Base-by-base conservation (phyloP, 129 eudicot genomes). In the Artemisia annua region DNA sequence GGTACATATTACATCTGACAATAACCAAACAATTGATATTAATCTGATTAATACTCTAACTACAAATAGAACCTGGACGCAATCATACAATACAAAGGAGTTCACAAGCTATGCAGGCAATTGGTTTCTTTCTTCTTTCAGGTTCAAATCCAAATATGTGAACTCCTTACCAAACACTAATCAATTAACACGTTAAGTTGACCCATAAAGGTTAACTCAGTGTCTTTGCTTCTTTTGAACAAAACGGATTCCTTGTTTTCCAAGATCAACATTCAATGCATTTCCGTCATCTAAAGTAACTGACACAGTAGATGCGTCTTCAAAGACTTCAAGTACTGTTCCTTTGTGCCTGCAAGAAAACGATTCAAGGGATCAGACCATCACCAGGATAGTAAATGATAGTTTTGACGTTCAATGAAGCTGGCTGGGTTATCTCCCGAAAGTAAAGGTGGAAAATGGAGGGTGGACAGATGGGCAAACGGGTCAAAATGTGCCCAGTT, bases 201-300 rank as follows among this genome's bases (percentile, higher is more conserved):
- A 48, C 11, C 10, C 10, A 14, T 28, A 30, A 48, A 55, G 75
- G 62, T 57, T 65, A 56, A 22, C 54, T 71, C 63, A 35, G 20
- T 70, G 73, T 78, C 78, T 74, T 57, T 85, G 96, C 80, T 88
- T 94, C 66, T 88, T 84, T 51, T 90, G 83, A 66, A 87, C 87
- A 48, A 94, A 94, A 68, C 97, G 97, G 54, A 94, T 84, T 26
- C 98, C 96, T 70, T 94, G 97, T 82, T 83, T 94, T 52, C 83
- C 91, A 70, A 94, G 93, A 79, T 94, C 98, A 39, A 84, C 81
- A 50, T 80, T 86, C 84, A 81, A 86, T 52, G 84, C 55, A 26
- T 82, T 83, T 26, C 99, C 99, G 66, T 94, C 91, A 76, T 90
- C 99, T 35, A 88, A 88, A 69, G 86, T 86, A 80, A 94, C 84